phyloP scores from a whole-genome alignment of 768 basidiomycete species.

The Suillus placidus region DNA sequence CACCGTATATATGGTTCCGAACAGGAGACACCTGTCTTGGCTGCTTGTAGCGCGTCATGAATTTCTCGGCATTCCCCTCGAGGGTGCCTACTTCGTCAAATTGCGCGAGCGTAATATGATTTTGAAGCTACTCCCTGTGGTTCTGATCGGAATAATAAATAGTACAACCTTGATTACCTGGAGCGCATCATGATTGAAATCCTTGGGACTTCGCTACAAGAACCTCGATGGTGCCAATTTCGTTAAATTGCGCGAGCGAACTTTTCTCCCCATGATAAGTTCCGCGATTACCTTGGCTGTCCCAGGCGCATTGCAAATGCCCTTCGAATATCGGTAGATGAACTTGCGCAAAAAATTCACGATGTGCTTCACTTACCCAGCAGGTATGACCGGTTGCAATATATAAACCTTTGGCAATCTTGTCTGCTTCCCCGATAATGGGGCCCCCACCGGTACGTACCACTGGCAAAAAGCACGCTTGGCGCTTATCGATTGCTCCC shows the following conservation, averaged over 20 bases:
- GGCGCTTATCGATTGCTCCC: slow-evolving; percentile 53
- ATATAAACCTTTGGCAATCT: slow-evolving; percentile 62
- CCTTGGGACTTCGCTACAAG: slow-evolving; percentile 23
- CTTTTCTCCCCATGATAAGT: slow-evolving; percentile 68
- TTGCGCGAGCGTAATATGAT: slow-evolving; percentile 46
- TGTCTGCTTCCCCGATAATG: slow-evolving; percentile 64
- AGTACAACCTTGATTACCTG: background rate
- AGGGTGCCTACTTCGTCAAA: slow-evolving; percentile 49
- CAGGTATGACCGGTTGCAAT: slow-evolving; percentile 81
- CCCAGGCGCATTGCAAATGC: slow-evolving; percentile 82
- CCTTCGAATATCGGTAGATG: slow-evolving; percentile 41
- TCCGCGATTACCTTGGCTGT: slow-evolving; percentile 77
- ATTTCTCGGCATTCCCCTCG: slow-evolving; percentile 12
- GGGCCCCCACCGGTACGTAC: slow-evolving; percentile 64
- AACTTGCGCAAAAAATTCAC: slow-evolving; percentile 1
- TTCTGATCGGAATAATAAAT: background rate
- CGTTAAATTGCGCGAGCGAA: slow-evolving; percentile 55
- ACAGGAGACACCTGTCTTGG: background rate
- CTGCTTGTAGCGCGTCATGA: background rate
- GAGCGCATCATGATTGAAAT: background rate
- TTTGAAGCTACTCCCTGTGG: background rate
- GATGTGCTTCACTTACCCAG: slow-evolving; percentile 54
- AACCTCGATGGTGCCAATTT: slow-evolving; percentile 46
- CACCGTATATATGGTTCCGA: background rate
- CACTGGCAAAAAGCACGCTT: slow-evolving; percentile 81